Evolutionary conservation across 352 stramenopile species (phyloP), one percentile per base, ranked within the genome.

Genomic region (Lagenidium sp.): DNA sequence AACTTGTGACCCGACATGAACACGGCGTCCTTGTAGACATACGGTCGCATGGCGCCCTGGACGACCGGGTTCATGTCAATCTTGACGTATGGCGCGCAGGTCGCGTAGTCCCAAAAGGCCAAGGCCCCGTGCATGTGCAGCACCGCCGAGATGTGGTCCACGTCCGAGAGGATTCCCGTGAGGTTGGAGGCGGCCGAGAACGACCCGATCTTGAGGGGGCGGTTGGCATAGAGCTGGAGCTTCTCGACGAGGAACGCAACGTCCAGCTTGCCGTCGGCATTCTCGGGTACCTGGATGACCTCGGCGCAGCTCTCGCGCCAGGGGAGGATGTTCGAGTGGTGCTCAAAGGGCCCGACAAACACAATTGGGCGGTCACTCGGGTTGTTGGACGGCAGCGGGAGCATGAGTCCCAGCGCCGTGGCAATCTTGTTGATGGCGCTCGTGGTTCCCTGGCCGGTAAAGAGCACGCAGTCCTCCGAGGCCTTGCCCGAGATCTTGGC

Each of bases 1-100:
- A 98, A 89, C 61, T 98, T 98, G 74, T 98, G 95, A 6, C 83
- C 80, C 19, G 70, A 96, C 29, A 98, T 80, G 64, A 95, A 96
- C 25, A 97, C 70, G 0, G 93, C 95, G 66, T 98, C 95, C 55
- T 96, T 95, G 42, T 81, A 69, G 40, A 55, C 59, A 26, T 55
- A 65, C 37, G 58, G 55, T 0, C 56, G 50, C 37, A 50, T 38
- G 6, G 56, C 38, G 8, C 43, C 66, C 16, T 45, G 24, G 10
- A 68, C 32, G 19, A 66, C 50, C 22, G 88, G 85, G 79, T 98
- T 98, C 87, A 98, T 97, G 62, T 96, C 66, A 8, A 97, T 88
- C 13, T 67, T 53, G 0, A 89, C 47, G 61, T 98, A 97, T 16
- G 92, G 83, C 8, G 83, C 89, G 21, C 69, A 91, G 6, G 86